These are phyloP conservation scores for Fragilaria crotonensis DNA, from an alignment of 108 stramenopile genomes.

Conservation along the genomic window DNA sequence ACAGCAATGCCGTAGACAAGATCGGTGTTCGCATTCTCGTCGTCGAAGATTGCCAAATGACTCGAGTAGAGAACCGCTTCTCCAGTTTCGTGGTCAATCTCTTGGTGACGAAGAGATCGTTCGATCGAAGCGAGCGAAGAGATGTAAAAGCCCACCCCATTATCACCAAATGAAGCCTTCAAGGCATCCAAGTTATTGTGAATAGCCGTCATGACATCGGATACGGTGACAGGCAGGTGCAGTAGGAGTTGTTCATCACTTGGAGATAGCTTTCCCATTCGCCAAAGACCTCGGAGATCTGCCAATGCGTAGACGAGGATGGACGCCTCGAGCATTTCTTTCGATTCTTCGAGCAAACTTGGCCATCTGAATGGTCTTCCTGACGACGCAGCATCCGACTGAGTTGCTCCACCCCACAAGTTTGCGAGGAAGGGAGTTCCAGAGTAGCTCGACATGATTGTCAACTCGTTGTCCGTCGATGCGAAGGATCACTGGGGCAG, in stretches of 20 bases:
- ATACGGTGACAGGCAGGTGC: constrained; percentile 32
- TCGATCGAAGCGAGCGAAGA: constrained; percentile 18
- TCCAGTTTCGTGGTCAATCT: neutral
- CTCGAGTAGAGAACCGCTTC: neutral
- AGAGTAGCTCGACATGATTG: too few species aligned
- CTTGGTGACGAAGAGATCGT: neutral
- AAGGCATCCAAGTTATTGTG: constrained; percentile 20
- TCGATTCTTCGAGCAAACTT: constrained; percentile 20
- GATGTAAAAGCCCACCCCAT: constrained; percentile 29
- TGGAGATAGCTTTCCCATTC: constrained; percentile 21
- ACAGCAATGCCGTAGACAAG: constrained; percentile 54
- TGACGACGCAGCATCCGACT: neutral
- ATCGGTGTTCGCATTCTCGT: constrained; percentile 43
- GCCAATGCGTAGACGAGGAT: constrained; percentile 46
- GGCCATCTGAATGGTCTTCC: neutral
- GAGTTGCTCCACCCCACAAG: too few species aligned
- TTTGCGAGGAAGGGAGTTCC: too few species aligned
- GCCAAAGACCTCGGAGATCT: constrained; percentile 41
- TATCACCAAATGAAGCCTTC: constrained; percentile 26
- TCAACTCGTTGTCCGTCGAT: too few species aligned
- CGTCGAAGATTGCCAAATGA: constrained; percentile 33
- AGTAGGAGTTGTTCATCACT: constrained; percentile 10
- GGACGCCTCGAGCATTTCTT: constrained; percentile 35
- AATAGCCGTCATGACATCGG: constrained; percentile 23
- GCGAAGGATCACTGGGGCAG: too few species aligned